A percentile compares a stretch with the other conserved stretches of the same genome.
Evolutionary conservation across 192 early-diverging fungal species (phyloP).

Genomic region (Coemansia sp.): DNA sequence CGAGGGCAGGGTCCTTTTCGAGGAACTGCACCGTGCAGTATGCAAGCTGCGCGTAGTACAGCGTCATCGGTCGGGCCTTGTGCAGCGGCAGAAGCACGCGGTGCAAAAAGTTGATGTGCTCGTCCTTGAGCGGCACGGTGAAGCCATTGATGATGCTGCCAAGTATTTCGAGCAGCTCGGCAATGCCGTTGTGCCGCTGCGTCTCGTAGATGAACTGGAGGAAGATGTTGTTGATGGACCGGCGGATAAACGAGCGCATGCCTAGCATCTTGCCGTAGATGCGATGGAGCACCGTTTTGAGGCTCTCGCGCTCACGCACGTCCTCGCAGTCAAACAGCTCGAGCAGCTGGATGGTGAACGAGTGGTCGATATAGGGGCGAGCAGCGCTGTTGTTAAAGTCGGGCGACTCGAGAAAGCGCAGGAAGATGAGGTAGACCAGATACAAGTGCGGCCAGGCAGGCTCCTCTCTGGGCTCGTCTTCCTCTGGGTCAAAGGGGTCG

Average conservation of each 20-base stretch:
- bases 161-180: conserved; percentile 97
- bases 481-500: conserved; percentile 98
- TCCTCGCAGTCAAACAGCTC: conserved; percentile 99
- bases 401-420: conserved; percentile 96
- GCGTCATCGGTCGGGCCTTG: conserved; percentile 90
- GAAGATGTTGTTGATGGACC: conserved; percentile 98
- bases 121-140: conserved; percentile 97
- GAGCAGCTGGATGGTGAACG: conserved; percentile 84
- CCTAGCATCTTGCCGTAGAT: conserved; percentile 99
- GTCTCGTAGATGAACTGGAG: conserved; percentile 98
- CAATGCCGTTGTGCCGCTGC: conserved; percentile 97
- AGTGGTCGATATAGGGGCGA: conserved; percentile 95
- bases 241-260: conserved; percentile 94
- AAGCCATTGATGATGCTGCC: conserved; percentile 99
- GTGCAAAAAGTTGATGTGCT: conserved; percentile 96
- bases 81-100: conserved; percentile 95
- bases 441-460: conserved; percentile 98
- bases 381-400: conserved; percentile 98
- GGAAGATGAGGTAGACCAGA: conserved; percentile 98
- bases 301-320: conserved; percentile 96
- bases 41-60: conserved; percentile 97
- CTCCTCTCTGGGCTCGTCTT: conserved; percentile 98
- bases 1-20: conserved; percentile 95
- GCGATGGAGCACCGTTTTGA: conserved; percentile 97
- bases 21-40: conserved; percentile 99